phyloP scores from a whole-genome alignment of 2,329 filamentous ascomycete genomes.

The Penicillium sp. region DNA sequence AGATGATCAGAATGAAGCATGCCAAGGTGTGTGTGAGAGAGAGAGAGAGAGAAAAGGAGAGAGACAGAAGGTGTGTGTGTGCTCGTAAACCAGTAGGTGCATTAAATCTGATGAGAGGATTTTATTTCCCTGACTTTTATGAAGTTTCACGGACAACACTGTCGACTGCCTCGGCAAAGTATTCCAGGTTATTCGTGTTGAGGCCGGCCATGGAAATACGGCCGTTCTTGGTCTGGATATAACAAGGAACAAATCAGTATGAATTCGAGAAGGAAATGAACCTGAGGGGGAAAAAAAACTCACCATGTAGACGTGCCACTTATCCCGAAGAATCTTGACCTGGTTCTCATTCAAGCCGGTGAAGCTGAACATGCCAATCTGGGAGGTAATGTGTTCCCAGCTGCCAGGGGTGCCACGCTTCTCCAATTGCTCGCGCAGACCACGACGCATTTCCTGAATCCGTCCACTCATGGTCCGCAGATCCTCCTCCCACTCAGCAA shows the following conservation, averaged over 20 bases:
- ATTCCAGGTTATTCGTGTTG: slow-evolving; percentile 86
- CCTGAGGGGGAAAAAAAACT: no score
- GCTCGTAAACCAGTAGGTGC: background rate
- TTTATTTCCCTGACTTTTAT: slow-evolving; percentile 10
- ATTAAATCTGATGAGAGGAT: background rate
- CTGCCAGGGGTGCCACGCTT: slow-evolving; percentile 76
- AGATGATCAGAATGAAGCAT: no score
- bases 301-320: slow-evolving; percentile 49
- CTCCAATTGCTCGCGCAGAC: slow-evolving; percentile 73
- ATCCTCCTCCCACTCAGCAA: slow-evolving; percentile 88
- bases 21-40: no score
- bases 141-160: slow-evolving; percentile 59
- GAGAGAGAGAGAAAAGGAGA: background rate
- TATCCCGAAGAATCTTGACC: slow-evolving; percentile 42
- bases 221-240: slow-evolving; percentile 74
- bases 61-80: background rate
- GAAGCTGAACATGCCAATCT: slow-evolving; percentile 99
- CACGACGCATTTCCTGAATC: slow-evolving; percentile 85
- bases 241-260: background rate
- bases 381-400: slow-evolving; percentile 96
- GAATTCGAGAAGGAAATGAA: background rate
- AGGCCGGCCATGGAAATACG: slow-evolving; percentile 98
- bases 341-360: slow-evolving; percentile 48
- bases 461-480: slow-evolving; percentile 89
- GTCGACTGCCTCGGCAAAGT: slow-evolving; percentile 84